Base-by-base conservation (phyloP, 2,329 filamentous ascomycete species). In the Pseudogymnoascus sp. region DNA sequence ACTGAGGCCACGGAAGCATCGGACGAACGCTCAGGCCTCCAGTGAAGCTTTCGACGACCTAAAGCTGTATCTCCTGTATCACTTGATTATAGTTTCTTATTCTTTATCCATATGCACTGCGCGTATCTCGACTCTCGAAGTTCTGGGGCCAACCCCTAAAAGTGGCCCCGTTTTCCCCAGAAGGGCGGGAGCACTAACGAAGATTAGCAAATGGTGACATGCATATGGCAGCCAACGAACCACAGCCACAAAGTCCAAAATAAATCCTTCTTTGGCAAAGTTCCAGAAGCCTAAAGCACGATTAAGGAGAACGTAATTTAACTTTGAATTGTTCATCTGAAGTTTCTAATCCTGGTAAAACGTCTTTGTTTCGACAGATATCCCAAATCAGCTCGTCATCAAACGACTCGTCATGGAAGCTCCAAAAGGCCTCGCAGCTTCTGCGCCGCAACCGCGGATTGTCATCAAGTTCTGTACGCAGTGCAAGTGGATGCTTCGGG, bases 391-490 rank as follows among this genome's bases (percentile, higher is more conserved):
- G 23, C 23, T 50, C 14, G 14, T 12, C 44, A 50, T 28, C 44
- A 16, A 50, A 28, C 23, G 7, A 50, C 44, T 28, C 44, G 23
- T 50, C 23, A 50, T 50, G 44, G 44, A 50, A 28, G 21, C 23
- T 16, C 44, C 44, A 16, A 28, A 28, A 16, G 44, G 23, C 23
- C 23, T 50, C 14, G 23, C 44, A 50, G 44, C 44, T 25, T 28
- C 73, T 42, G 69, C 75, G 61, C 74, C 75, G 25, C 77, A 90
- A 10, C 92, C 92, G 3, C 85, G 91, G 53, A 82, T 97, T 62
- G 87, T 87, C n/a, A 96, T 97, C 71, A 85, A 88, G 68, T 97
- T 90, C 77, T 97, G 92, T 78, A 96, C 91, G 0, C 91, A 96
- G 77, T 97, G 92, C 76, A 90, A 90, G 77, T 96, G 92, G 91